Evolutionary conservation across 257 asterid species (phyloP).

Genomic region (Coffea canephora): DNA sequence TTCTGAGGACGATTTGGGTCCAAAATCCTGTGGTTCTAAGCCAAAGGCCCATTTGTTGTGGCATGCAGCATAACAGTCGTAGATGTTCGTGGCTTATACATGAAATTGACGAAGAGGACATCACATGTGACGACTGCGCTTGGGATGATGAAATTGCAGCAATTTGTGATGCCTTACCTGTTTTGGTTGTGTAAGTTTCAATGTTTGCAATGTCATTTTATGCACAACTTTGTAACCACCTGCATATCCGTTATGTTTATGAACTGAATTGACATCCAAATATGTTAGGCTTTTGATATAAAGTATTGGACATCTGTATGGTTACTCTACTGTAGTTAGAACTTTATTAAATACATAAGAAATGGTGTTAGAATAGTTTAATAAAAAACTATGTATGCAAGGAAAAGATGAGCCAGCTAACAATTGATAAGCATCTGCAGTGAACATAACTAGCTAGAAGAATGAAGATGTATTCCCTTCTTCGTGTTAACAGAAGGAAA

Average conservation of each 20-base stretch:
- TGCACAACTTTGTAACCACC: neutral
- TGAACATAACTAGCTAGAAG: too few relatives aligned
- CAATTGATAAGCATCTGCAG: too few relatives aligned
- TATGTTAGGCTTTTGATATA: too few relatives aligned
- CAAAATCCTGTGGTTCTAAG: constrained; percentile 1
- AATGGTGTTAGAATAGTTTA: too few relatives aligned
- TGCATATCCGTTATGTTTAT: neutral
- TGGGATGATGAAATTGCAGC: constrained; percentile 9
- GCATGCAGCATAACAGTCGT: neutral
- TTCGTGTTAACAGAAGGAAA: too few relatives aligned
- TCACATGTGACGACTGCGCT: neutral
- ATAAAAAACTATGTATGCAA: too few relatives aligned
- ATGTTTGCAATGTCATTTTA: neutral
- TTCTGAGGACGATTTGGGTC: constrained; percentile 22
- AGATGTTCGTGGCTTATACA: neutral
- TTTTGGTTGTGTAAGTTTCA: neutral
- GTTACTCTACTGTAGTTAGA: too few relatives aligned
- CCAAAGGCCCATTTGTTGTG: constrained; percentile 13
- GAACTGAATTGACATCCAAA: neutral
- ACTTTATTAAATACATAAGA: too few relatives aligned
- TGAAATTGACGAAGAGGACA: neutral
- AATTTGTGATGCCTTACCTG: constrained; percentile 1
- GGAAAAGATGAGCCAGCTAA: too few relatives aligned
- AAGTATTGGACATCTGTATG: too few relatives aligned
- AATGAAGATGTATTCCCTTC: too few relatives aligned